A percentile compares a stretch with the other conserved stretches of the same genome.
Conservation (phyloP, 2,329 filamentous ascomycete species). For the Alternaria brassicae region DNA sequence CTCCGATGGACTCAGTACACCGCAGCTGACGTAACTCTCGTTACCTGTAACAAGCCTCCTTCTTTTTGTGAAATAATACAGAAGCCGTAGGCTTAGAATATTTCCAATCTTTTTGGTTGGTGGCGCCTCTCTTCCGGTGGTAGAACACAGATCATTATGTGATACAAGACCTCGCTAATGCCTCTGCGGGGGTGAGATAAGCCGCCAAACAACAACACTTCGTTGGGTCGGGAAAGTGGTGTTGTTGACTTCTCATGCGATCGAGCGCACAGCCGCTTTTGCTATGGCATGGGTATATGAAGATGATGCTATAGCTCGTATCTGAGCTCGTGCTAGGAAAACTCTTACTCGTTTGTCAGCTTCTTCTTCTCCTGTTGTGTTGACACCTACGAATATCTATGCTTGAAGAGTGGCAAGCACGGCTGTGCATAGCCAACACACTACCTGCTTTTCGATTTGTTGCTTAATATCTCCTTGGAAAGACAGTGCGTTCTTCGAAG, state of each 20-base stretch:
- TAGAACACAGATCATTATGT: not conserved
- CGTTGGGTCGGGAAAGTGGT: not conserved
- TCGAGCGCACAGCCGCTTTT: not conserved
- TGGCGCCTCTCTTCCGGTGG: not conserved
- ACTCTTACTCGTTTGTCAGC: not conserved
- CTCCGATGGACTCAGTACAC: not conserved
- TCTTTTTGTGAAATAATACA: not conserved
- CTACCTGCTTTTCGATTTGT: not conserved
- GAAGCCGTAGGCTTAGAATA: not conserved
- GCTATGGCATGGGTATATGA: not conserved
- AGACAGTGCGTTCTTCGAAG: not conserved
- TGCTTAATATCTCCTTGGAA: not conserved
- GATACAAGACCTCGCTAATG: not conserved
- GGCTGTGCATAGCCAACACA: not conserved
- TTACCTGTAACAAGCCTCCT: not conserved
- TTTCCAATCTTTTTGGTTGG: not conserved
- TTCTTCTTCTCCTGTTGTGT: not conserved
- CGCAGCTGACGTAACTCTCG: not conserved
- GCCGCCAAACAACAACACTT: not conserved
- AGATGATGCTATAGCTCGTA: not conserved
- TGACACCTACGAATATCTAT: not conserved
- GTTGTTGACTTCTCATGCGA: not conserved
- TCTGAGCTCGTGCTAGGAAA: not conserved
- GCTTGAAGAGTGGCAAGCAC: not conserved
- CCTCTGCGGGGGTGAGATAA: not conserved